These are phyloP conservation scores for Hypoxylon fuscum DNA, from an alignment of 495 filamentous ascomycete species.

Conservation along the genomic window DNA sequence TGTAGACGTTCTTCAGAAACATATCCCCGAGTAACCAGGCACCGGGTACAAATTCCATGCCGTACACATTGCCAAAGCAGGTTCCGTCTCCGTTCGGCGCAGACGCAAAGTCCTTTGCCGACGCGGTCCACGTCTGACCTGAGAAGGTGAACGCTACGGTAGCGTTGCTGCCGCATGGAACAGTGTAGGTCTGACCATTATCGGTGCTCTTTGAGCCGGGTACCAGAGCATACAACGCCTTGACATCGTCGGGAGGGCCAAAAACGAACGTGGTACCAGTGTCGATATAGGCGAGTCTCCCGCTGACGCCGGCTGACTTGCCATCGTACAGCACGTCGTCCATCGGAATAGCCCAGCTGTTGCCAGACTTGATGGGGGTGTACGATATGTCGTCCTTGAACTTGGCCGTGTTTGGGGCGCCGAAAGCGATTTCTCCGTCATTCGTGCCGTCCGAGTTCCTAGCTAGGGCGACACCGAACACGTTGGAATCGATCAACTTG, in stretches of 20 bases:
- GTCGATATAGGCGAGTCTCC: constrained; percentile 74
- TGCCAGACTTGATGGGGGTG: constrained; percentile 52
- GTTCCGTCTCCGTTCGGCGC: constrained; percentile 45
- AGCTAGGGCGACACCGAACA: constrained; percentile 74
- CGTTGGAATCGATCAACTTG: constrained; percentile 66
- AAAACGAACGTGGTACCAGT: constrained; percentile 82
- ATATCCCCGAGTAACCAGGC: constrained; percentile 83
- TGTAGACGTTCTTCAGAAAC: constrained; percentile 91
- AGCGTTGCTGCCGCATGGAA: constrained; percentile 74
- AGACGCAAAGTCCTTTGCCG: constrained; percentile 75
- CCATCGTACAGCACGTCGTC: constrained; percentile 69
- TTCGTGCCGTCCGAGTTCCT: constrained; percentile 69
- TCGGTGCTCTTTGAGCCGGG: constrained; percentile 60
- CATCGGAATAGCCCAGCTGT: constrained; percentile 74
- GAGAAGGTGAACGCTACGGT: constrained; percentile 52
- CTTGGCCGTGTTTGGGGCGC: constrained; percentile 69
- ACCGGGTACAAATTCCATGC: constrained; percentile 51
- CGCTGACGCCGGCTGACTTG: constrained; percentile 57
- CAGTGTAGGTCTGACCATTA: constrained; percentile 63
- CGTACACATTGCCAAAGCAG: constrained; percentile 75
- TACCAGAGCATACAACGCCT: constrained; percentile 70
- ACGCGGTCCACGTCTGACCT: constrained; percentile 67
- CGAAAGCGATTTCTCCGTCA: constrained; percentile 81
- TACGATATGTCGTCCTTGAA: constrained; percentile 74
- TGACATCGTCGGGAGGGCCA: constrained; percentile 70